Conservation (phyloP, 2,329 filamentous ascomycete species). For the Botrytis fragariae region DNA sequence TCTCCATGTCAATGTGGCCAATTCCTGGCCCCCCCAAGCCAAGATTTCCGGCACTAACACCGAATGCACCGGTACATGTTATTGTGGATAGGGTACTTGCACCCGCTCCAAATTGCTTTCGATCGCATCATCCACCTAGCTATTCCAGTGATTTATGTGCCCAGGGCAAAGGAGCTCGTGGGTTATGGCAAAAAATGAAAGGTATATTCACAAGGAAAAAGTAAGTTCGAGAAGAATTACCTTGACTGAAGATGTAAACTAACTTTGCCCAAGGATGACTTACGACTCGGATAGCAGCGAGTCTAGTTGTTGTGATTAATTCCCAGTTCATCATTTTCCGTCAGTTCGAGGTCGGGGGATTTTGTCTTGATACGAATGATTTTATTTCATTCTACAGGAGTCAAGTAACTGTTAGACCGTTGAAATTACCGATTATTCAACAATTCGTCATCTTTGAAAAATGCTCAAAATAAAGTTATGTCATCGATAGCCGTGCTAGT, state of each 20-base stretch:
- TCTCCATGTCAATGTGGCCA: conserved; percentile 67
- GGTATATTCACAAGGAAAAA: not conserved
- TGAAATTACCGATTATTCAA: not conserved
- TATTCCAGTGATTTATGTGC: not conserved
- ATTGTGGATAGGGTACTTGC: conserved; percentile 3
- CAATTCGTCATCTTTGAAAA: not conserved
- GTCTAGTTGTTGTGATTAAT: not conserved
- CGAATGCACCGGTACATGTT: conserved; percentile 1
- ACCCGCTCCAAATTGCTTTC: not conserved
- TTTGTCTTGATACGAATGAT: not conserved
- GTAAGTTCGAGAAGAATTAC: not conserved
- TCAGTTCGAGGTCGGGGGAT: not conserved
- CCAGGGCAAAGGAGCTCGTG: not conserved
- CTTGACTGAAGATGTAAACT: not conserved
- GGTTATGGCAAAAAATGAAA: conserved; percentile 9
- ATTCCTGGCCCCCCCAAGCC: conserved; percentile 60
- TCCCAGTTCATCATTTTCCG: not conserved
- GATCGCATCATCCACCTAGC: not conserved
- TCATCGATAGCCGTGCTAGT: not conserved
- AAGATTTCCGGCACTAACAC: conserved; percentile 59
- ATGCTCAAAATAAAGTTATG: not conserved
- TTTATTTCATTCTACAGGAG: not conserved
- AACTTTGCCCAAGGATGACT: not conserved
- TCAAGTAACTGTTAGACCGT: not conserved
- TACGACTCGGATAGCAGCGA: not conserved